These are phyloP conservation scores for Parasitella parasitica DNA, from an alignment of 371 early-diverging fungal genomes.

Conservation along the genomic window DNA sequence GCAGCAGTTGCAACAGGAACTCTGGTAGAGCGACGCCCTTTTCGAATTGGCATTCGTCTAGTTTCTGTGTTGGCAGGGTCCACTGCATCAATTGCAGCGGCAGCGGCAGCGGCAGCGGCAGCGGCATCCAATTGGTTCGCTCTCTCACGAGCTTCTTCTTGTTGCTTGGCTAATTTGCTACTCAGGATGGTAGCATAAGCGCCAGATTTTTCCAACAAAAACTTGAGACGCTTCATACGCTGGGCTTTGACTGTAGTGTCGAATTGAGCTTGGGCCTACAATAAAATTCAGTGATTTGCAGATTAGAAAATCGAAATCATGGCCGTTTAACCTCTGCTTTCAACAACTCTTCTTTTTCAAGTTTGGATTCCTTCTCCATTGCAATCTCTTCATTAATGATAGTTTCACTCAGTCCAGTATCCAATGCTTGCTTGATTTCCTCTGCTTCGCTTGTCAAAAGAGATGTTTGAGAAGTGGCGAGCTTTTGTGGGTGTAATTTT, in stretches of 20 bases:
- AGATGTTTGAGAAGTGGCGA: conserved; percentile 11
- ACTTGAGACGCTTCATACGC: conserved; percentile 75
- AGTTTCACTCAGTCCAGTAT: conserved; percentile 20
- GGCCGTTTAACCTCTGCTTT: conserved; percentile 54
- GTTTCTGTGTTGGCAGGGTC: neutral
- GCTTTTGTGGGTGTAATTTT: neutral
- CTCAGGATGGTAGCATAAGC: conserved; percentile 82
- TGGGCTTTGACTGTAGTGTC: conserved; percentile 63
- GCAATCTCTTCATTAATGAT: conserved; percentile 57
- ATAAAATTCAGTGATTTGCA: neutral
- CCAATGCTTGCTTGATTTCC: conserved; percentile 25
- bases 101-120: conserved; percentile 13
- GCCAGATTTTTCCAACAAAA: conserved; percentile 80
- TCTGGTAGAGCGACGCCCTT: neutral
- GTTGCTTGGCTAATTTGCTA: conserved; percentile 74
- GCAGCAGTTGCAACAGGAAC: neutral
- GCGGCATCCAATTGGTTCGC: conserved; percentile 37
- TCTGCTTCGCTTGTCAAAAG: conserved; percentile 23
- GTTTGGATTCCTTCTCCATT: conserved; percentile 40
- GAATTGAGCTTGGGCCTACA: conserved; percentile 59
- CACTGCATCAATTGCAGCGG: neutral
- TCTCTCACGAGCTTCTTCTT: conserved; percentile 65
- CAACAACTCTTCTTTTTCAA: conserved; percentile 49
- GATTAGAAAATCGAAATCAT: neutral
- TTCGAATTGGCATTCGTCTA: neutral